A percentile compares a stretch with the other conserved stretches of the same genome.
Evolutionary conservation across 768 basidiomycete species (phyloP).

Genomic region (Kwoniella shandongensis): DNA sequence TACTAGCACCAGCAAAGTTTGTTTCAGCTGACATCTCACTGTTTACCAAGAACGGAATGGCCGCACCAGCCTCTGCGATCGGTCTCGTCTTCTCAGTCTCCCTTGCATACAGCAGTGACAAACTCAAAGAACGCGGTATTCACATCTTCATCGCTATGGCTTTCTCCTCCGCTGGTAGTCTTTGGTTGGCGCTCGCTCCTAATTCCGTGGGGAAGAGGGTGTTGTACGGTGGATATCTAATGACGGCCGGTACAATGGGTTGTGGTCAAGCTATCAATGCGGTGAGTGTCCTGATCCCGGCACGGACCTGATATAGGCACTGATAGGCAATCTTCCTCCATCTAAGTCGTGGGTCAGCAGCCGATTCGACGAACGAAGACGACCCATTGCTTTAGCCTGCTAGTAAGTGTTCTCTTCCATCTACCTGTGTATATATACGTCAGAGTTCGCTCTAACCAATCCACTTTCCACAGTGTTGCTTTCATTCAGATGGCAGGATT

Average conservation of each 20-base stretch:
- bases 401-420: conserved; percentile 5
- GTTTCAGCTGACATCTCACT: not conserved
- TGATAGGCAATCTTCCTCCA: too few species aligned
- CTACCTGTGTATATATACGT: not conserved
- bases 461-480: conserved; percentile 9
- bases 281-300: conserved; percentile 13
- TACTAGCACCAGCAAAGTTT: not conserved
- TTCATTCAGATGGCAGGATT: conserved; percentile 29
- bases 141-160: conserved; percentile 23
- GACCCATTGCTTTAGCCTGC: conserved; percentile 20
- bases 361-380: conserved; percentile 20
- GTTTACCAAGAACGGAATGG: conserved; percentile 31
- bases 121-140: conserved; percentile 14
- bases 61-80: conserved; percentile 24
- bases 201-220: conserved; percentile 16
- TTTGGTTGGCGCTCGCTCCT: conserved; percentile 25
- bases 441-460: not conserved
- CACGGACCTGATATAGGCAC: too few species aligned
- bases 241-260: conserved; percentile 27
- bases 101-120: conserved; percentile 16
- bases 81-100: conserved; percentile 22
- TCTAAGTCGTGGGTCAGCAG: conserved; percentile 29
- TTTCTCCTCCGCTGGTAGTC: conserved; percentile 18
- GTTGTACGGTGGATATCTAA: conserved; percentile 25
- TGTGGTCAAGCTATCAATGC: conserved; percentile 30